phyloP scores from a whole-genome alignment of 257 asterid species.

The Coffea eugenioides region DNA sequence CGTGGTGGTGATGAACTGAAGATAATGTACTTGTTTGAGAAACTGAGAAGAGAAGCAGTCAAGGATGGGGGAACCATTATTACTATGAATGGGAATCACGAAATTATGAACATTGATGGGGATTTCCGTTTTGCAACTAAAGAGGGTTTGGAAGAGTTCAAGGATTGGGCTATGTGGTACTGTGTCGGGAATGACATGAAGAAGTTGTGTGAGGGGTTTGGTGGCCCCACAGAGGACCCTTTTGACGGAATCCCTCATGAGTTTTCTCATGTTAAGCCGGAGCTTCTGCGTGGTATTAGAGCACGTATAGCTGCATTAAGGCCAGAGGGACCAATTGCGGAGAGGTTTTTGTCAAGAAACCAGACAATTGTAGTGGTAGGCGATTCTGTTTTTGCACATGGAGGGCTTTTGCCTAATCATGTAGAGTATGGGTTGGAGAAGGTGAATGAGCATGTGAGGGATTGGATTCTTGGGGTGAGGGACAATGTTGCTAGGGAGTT shows the following conservation, averaged over 20 bases:
- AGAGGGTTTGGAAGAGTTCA: conserved; percentile 65
- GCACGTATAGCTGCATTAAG: conserved; percentile 68
- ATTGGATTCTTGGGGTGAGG: conserved; percentile 71
- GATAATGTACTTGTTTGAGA: conserved; percentile 78
- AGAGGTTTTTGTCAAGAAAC: conserved; percentile 62
- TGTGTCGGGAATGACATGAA: conserved; percentile 62
- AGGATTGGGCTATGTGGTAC: conserved; percentile 73
- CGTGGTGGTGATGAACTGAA: conserved; percentile 95
- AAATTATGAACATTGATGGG: conserved; percentile 80
- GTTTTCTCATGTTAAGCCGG: conserved; percentile 37
- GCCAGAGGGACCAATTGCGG: conserved; percentile 64
- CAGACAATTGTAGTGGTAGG: conserved; percentile 85
- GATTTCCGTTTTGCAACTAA: conserved; percentile 64
- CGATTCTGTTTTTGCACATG: conserved; percentile 90
- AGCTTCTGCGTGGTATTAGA: conserved; percentile 50
- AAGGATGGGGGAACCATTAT: conserved; percentile 56
- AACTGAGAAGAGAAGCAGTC: conserved; percentile 70
- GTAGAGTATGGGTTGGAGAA: conserved; percentile 75
- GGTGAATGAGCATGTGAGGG: conserved; percentile 71
- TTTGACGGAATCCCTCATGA: conserved; percentile 51
- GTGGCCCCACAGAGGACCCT: conserved; percentile 33
- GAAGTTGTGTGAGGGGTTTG: conserved; percentile 44
- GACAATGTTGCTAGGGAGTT: conserved; percentile 45
- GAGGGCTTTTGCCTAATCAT: conserved; percentile 72
- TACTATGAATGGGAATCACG: conserved; percentile 94